Evolutionary conservation across 352 stramenopile species (phyloP), one percentile per base, ranked within the genome.

Genomic region (Phytophthora ohioensis): DNA sequence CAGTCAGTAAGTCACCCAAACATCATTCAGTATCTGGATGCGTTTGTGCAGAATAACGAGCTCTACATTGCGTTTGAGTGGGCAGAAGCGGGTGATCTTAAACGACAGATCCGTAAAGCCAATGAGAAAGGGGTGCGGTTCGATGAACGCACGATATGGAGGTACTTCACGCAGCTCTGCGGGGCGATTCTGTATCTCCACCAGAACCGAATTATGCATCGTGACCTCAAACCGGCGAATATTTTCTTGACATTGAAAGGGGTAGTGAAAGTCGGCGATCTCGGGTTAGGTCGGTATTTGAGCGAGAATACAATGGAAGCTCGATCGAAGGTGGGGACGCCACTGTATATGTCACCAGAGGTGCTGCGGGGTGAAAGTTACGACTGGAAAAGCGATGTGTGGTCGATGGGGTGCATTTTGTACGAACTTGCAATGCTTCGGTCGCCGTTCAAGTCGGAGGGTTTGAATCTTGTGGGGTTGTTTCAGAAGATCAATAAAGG

Each of bases 341-440:
- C 95, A 41, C 77, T 98, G 21, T 99, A 99, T 70, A 98, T 98
- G 92, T 97, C 92, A 8, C 95, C 96, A 0, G 96, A 99, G 58
- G 92, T 99, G 38, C 82, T 98, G 17, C 85, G 91, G 3, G 95
- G 96, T 13, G 87, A 97, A 55, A 90, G 91, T 27, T 99, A 99
- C 72, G 93, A 98, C 67, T 98, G 90, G 90, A 98, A 98, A 71
- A 97, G 87, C 59, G 96, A 99, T 71, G 90, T 99, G 3, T 99
- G 96, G 96, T 95, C 81, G 35, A 82, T 99, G 39, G 96, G 96
- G 3, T 99, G 96, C 66, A 93, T 98, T 52, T 81, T 99, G 32
- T 99, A 99, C 73, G 96, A 99, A 73, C 80, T 99, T 4, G 92
- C 93, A 5, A 97, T 97, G 90, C 84, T 98, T 11, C 85, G 88